phyloP scores from a whole-genome alignment of 1,139 yeast species.

The Magnusiomyces fungicola region DNA sequence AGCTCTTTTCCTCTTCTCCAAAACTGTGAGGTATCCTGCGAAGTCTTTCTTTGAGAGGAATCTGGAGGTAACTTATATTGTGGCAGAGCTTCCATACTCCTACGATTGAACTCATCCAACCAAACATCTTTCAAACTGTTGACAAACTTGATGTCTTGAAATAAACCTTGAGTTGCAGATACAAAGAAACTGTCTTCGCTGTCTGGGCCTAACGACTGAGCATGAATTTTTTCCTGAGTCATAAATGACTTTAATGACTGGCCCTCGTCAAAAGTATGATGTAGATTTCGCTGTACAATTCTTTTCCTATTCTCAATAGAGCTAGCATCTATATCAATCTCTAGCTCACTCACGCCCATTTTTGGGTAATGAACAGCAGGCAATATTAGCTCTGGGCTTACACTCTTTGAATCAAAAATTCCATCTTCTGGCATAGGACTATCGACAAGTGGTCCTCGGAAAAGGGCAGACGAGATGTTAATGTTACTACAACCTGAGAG shows the following conservation, averaged over 20 bases:
- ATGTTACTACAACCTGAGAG: conserved; percentile 82
- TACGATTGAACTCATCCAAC: conserved; percentile 52
- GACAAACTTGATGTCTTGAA: conserved; percentile 16
- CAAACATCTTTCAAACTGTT: conserved; percentile 44
- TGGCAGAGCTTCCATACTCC: conserved; percentile 38
- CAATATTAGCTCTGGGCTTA: conserved; percentile 13
- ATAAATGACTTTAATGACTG: conserved; percentile 14
- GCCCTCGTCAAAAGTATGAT: conserved; percentile 43
- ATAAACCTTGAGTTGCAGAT: conserved; percentile 25
- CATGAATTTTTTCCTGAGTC: not conserved
- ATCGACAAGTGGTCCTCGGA: conserved; percentile 6
- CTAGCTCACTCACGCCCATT: conserved; percentile 56
- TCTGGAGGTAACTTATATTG: conserved; percentile 25
- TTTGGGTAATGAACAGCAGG: conserved; percentile 36
- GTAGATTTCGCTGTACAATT: conserved; percentile 43
- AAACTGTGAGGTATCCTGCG: conserved; percentile 2
- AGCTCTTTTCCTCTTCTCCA: conserved; percentile 42
- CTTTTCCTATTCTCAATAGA: conserved; percentile 49
- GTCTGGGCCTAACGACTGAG: conserved; percentile 8
- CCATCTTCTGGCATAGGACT: not conserved
- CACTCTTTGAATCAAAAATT: conserved; percentile 7
- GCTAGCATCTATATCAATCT: conserved; percentile 57
- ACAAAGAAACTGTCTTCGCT: not conserved
- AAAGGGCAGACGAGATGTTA: conserved; percentile 26
- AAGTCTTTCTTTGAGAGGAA: conserved; percentile 7